Base-by-base conservation (phyloP, 2,329 filamentous ascomycete genomes). In the Fusarium gaditjirri region DNA sequence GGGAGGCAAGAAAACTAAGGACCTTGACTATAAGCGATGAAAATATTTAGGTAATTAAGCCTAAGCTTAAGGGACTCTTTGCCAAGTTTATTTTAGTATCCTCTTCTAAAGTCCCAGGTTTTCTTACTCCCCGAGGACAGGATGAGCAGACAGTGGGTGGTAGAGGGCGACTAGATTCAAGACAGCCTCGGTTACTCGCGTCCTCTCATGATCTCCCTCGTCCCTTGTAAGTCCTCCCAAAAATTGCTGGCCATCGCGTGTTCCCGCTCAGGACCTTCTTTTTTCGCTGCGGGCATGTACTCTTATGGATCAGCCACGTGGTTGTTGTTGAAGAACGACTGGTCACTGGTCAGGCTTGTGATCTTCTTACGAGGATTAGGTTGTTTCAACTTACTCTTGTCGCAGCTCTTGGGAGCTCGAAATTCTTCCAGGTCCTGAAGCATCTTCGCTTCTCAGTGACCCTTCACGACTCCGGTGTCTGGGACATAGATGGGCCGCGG, bases 401-500 rank as follows among this genome's bases (percentile, higher is more conserved):
- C 23, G 8, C 19, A 35, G 16, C 49, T 12, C 19, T 9, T 27
- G 5, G 4, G 25, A 23, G 21, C 19, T 19, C 21, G 4, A 41
- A 50, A 17, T 35, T 39, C 36, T 23, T 29, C 14, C 16, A 16
- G 7, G 23, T 21, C 25, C 23, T 8, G 35, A 58, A 47, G 19
- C n/a, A 36, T 16, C 42, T 6, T 43, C 16, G 21, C 38, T 39
- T 43, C 29, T 42, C 21, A 39, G 47, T 42, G 21, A 9, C 43
- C 38, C 33, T 47, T 60, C 35, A 62, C 56, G 23, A 59, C 52
- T 53, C 74, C 75, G 49, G 65, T 72, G 6, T 64, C 68, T 16
- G 75, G 76, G 19, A 57, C 73, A 47, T 77, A 71, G 47, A 80
- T 76, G 2, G 79, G 79, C 21, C 79, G 75, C 14, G 79, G 79